phyloP scores from a whole-genome alignment of 331 rosid species.

The Pyracantha coccinea region DNA sequence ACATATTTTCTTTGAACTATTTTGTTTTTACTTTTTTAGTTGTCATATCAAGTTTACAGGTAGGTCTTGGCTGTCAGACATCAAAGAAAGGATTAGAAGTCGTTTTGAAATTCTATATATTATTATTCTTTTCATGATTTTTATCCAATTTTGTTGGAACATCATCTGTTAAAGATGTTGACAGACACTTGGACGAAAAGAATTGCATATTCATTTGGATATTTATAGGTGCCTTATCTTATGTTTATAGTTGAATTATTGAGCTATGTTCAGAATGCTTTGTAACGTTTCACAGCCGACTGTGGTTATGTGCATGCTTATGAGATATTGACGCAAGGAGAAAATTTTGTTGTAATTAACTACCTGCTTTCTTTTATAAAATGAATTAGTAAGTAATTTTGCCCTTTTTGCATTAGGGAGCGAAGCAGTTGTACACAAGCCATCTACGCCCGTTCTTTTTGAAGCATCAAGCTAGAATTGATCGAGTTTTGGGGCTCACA shows the following conservation, averaged over 20 bases:
- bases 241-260: not conserved
- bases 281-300: not conserved
- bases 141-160: not conserved
- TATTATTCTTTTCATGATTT: not conserved
- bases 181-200: not conserved
- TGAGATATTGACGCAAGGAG: not conserved
- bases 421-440: constrained; percentile 53
- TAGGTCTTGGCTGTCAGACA: not conserved
- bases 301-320: not conserved
- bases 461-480: constrained; percentile 62
- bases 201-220: not conserved
- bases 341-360: not conserved
- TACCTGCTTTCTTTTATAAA: not conserved
- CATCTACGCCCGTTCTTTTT: constrained; percentile 73
- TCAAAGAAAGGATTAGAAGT: not conserved
- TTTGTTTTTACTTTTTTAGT: not conserved
- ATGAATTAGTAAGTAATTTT: not conserved
- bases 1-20: not conserved
- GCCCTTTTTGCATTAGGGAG: constrained; percentile 44
- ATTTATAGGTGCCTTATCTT: not conserved
- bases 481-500: constrained; percentile 49
- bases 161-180: not conserved
- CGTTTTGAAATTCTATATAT: no score
- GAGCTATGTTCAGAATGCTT: not conserved
- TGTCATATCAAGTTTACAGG: not conserved